phyloP scores from a whole-genome alignment of 2,329 filamentous ascomycete species.

The Didymosphaeria variabile region DNA sequence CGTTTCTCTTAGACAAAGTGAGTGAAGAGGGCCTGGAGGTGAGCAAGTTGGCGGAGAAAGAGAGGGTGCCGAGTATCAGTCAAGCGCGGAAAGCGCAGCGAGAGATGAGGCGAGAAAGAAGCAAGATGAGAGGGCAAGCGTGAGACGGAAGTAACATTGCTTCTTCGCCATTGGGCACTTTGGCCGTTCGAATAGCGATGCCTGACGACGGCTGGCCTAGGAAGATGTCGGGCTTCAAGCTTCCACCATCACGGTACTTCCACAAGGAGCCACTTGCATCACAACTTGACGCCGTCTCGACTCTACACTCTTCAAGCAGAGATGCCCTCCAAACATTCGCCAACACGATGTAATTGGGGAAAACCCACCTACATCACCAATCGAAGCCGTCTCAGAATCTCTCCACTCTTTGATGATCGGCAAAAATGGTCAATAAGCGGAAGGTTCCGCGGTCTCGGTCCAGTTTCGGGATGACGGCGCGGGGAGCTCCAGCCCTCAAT shows the following conservation, averaged over 20 bases:
- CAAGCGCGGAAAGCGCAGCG: slow-evolving; percentile 75
- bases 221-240: not conserved
- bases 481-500: not conserved
- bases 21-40: slow-evolving; percentile 67
- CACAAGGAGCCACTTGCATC: not conserved
- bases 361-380: not conserved
- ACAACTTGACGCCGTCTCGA: not conserved
- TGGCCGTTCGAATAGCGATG: not conserved
- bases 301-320: not conserved
- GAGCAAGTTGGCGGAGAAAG: slow-evolving; percentile 57
- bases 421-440: not conserved
- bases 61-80: slow-evolving; percentile 66
- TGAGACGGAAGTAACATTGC: not conserved
- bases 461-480: not conserved
- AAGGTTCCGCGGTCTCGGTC: not conserved
- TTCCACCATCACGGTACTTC: not conserved
- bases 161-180: not conserved
- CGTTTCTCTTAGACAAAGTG: slow-evolving; percentile 82
- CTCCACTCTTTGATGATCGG: not conserved
- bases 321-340: not conserved
- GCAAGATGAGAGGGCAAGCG: slow-evolving; percentile 19
- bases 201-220: not conserved
- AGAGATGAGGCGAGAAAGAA: slow-evolving; percentile 53
- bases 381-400: not conserved
- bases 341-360: not conserved